Conservation (phyloP, 2,329 filamentous ascomycete species). For the Setomelanomma holmii region DNA sequence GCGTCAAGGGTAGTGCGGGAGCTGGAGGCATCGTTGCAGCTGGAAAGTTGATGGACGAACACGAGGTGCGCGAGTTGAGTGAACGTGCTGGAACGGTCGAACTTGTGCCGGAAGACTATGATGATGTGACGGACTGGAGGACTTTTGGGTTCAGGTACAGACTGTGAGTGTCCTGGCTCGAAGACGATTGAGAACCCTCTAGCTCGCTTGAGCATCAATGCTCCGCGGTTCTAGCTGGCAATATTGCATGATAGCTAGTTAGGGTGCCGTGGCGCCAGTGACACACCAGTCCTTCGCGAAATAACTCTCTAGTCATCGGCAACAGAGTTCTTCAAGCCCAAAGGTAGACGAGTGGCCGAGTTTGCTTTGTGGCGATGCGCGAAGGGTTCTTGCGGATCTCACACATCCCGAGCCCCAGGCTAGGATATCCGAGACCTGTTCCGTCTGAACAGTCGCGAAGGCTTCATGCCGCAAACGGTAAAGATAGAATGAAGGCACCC, state of each 20-base stretch:
- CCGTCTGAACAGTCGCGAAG: constrained; percentile 24
- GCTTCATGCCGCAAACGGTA: constrained; percentile 7
- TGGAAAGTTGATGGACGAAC: constrained; percentile 18
- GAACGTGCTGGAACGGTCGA: constrained; percentile 13
- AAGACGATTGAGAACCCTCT: no score
- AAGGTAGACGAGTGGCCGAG: no score
- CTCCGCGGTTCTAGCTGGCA: no score
- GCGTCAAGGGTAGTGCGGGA: constrained; percentile 27
- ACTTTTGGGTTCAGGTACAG: constrained; percentile 35
- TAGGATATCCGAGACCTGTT: constrained; percentile 23
- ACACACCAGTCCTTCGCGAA: no score
- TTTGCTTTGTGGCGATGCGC: no score
- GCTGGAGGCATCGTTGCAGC: constrained; percentile 24
- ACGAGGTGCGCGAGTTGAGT: constrained; percentile 4
- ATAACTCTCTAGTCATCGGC: no score
- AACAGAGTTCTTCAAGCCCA: no score
- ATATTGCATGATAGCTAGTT: no score
- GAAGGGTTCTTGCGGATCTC: constrained; percentile 24
- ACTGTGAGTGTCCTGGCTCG: no score
- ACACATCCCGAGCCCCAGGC: constrained; percentile 30
- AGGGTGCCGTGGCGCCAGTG: no score
- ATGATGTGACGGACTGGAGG: constrained; percentile 35
- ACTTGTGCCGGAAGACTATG: constrained; percentile 26
- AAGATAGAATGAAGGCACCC: constrained; percentile 3
- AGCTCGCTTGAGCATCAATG: no score